Percentiles rank a stretch among this genome's conserved stretches.
Conservation (phyloP, 2,329 filamentous ascomycete species). For the Malbranchea zuffiana region DNA sequence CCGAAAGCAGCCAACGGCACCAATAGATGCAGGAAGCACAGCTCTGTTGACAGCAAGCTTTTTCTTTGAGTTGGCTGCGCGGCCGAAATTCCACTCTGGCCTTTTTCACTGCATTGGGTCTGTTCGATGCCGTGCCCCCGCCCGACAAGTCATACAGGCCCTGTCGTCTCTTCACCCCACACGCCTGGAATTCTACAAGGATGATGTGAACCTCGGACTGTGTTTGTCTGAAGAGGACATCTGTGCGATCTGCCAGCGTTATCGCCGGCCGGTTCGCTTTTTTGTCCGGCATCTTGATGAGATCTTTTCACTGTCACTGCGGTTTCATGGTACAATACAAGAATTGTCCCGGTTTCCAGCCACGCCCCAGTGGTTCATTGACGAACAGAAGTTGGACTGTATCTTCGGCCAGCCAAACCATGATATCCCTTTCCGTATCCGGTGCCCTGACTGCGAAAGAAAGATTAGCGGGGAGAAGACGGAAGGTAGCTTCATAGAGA, state of each 20-base stretch:
- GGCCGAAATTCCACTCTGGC: conserved; percentile 12
- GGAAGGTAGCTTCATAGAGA: background rate
- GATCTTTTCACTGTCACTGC: conserved; percentile 9
- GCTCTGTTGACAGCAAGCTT: conserved; percentile 9
- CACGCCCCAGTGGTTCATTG: conserved; percentile 13
- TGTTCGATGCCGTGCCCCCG: conserved; percentile 11
- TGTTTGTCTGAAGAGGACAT: conserved; percentile 12
- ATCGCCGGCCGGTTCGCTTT: conserved; percentile 13
- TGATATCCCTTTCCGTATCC: background rate
- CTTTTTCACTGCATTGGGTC: conserved; percentile 11
- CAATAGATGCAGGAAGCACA: background rate
- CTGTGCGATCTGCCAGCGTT: conserved; percentile 12
- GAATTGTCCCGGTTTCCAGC: conserved; percentile 14
- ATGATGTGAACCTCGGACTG: conserved; percentile 13
- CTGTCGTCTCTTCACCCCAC: conserved; percentile 5
- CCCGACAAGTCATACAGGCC: conserved; percentile 7
- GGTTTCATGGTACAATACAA: conserved; percentile 6
- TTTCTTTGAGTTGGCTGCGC: conserved; percentile 12
- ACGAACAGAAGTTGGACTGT: conserved; percentile 12
- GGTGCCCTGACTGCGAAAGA: background rate
- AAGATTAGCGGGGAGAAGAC: background rate
- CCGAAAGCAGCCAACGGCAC: background rate
- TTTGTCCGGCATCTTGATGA: conserved; percentile 13
- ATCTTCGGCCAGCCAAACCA: conserved; percentile 10
- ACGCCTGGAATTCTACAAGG: conserved; percentile 11